Evolutionary conservation across 2,329 filamentous ascomycete genomes (phyloP).

Genomic region (Tympanopsis confertula): DNA sequence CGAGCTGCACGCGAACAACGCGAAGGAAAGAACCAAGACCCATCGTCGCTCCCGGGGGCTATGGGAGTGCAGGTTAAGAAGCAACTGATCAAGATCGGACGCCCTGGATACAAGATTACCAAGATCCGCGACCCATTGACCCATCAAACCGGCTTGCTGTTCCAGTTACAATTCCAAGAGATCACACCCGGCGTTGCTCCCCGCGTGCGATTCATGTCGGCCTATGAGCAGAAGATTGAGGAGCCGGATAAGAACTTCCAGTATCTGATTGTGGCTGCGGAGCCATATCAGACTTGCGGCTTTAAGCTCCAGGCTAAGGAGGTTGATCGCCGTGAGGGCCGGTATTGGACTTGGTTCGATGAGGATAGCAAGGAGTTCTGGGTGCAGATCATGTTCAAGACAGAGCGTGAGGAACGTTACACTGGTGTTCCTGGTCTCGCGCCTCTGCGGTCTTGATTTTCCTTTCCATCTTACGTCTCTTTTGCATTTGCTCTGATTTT

Average conservation of each 20-base stretch:
- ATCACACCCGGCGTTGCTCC: slow-evolving; percentile 66
- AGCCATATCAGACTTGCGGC: slow-evolving; percentile 93
- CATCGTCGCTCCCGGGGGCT: slow-evolving; percentile 51
- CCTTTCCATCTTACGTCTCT: too few species aligned
- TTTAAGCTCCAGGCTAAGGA: slow-evolving; percentile 94
- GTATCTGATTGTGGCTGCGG: slow-evolving; percentile 87
- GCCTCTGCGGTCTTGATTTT: slow-evolving; percentile 15
- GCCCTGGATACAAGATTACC: slow-evolving; percentile 94
- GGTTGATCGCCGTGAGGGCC: slow-evolving; percentile 77
- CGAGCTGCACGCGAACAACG: slow-evolving; percentile 92
- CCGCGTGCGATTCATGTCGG: slow-evolving; percentile 91
- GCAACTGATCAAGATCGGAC: slow-evolving; percentile 81
- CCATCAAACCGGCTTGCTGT: slow-evolving; percentile 79
- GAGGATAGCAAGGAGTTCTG: slow-evolving; percentile 93
- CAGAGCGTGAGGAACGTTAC: slow-evolving; percentile 87
- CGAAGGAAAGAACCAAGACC: slow-evolving; percentile 51
- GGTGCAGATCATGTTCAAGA: slow-evolving; percentile 97
- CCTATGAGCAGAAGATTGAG: slow-evolving; percentile 90
- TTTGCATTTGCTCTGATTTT: too few species aligned
- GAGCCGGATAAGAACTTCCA: slow-evolving; percentile 89
- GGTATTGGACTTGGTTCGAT: slow-evolving; percentile 92
- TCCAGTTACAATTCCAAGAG: slow-evolving; percentile 92
- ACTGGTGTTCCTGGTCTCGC: slow-evolving; percentile 52
- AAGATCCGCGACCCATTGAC: slow-evolving; percentile 86
- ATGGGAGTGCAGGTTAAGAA: slow-evolving; percentile 65